Evolutionary conservation across 106 monocot genomes (phyloP), one percentile per base, ranked within the genome.

Genomic region (Hemerocallis citrina): DNA sequence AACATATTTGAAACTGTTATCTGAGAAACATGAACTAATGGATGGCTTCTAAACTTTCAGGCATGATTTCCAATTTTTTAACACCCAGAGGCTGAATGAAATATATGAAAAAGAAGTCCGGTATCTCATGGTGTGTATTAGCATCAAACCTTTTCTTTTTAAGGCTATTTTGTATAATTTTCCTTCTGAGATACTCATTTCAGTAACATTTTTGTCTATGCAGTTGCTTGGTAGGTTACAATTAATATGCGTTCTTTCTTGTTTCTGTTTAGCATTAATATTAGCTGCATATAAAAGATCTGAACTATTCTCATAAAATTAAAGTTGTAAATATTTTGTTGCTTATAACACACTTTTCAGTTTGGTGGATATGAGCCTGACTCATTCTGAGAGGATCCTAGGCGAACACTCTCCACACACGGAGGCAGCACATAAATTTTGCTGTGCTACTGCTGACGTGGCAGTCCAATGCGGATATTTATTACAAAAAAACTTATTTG

Each of bases 41-140:
- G 59, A 19, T 27, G 0, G 20, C 20, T 23, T 68, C 1, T 56
- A 33, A 11, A 39, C 20, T 74, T 63, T 51, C 77, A 86, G 86
- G 59, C 78, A 81, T 47, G 86, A 86, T 59, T 86, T 86, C 57
- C 86, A 86, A 75, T 86, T 86, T 81, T 86, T 86, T 40, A 81
- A 86, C 56, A 75, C 72, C 5, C 72, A 68, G 30, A 81, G 86
- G 22, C 49, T 86, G 29, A 81, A 42, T 55, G 72, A 86, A 59
- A 44, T 86, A 39, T 86, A 75, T 67, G 86, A 86, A 51, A 86
- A 86, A 34, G 86, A 86, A 81, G 81, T 81, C 27, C 66, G 78
- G 17, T 86, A 69, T 69, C 78, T 77, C 34, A 57, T 74, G 77
- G 77, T 77, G 7, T 12, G 40, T 7, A 41, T 41, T 41, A 8